A percentile compares a stretch with the other conserved stretches of the same genome.
phyloP scores from a whole-genome alignment of 495 filamentous ascomycete genomes.

The Daldinia childiae region DNA sequence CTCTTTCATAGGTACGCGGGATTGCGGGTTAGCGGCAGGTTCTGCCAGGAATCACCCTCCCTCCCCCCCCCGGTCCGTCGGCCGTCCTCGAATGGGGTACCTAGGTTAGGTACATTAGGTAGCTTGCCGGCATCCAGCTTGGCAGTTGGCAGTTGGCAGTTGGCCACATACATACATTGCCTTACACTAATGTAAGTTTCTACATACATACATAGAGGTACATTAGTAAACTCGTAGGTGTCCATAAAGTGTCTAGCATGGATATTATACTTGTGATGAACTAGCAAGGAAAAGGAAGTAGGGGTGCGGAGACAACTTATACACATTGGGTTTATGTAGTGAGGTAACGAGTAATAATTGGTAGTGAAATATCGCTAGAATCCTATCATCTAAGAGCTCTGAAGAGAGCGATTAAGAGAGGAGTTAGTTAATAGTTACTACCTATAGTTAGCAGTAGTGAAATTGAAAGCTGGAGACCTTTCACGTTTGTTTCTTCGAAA shows the following conservation, averaged over 20 bases:
- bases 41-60: not conserved
- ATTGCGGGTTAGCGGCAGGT: slow-evolving; percentile 8
- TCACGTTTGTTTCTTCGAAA: too few relatives aligned
- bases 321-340: not conserved
- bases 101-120: too few relatives aligned
- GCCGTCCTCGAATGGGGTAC: not conserved
- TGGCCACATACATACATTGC: not conserved
- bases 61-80: not conserved
- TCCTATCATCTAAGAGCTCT: not conserved
- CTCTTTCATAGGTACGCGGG: slow-evolving; percentile 11
- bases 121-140: not conserved
- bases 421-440: too few relatives aligned
- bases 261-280: not conserved
- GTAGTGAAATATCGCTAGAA: not conserved
- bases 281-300: slow-evolving; percentile 2
- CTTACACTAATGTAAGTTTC: too few relatives aligned
- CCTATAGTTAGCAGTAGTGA: too few relatives aligned
- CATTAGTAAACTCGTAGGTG: not conserved
- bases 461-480: too few relatives aligned
- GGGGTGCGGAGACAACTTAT: not conserved
- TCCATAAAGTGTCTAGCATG: not conserved
- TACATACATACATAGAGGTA: not conserved
- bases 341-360: not conserved
- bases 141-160: not conserved
- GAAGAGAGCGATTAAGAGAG: not conserved